Conservation (phyloP, 148 eudicot genomes). For the Vaccinium darrowii region DNA sequence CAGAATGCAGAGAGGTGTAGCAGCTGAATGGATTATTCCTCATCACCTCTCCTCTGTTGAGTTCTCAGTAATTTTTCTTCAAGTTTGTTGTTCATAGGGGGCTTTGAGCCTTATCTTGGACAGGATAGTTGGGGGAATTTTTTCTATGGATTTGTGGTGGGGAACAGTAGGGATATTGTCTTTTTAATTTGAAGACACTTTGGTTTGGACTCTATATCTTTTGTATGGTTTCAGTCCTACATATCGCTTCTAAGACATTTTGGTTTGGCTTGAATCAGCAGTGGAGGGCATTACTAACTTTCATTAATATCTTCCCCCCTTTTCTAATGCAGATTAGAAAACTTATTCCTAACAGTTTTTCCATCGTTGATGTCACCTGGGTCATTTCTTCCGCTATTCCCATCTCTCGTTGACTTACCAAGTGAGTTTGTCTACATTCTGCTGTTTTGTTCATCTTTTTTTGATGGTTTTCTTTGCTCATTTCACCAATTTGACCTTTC, state of each 20-base stretch:
- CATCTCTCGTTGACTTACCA: conserved; percentile 84
- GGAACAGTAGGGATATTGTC: not conserved
- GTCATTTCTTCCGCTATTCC: conserved; percentile 82
- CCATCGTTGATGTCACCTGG: conserved; percentile 81
- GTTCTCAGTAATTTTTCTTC: not conserved
- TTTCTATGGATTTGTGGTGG: not conserved
- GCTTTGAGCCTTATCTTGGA: not conserved
- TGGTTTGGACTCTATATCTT: too few relatives aligned
- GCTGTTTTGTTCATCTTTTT: not conserved
- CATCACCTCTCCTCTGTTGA: not conserved
- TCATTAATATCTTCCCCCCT: not conserved
- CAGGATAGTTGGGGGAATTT: not conserved
- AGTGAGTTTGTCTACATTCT: conserved; percentile 44
- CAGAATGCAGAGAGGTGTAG: not conserved
- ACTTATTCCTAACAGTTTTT: conserved; percentile 61
- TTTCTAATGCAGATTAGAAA: conserved; percentile 56
- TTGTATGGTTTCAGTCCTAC: not conserved
- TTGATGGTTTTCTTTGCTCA: not conserved
- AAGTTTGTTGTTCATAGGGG: not conserved
- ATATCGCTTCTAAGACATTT: not conserved
- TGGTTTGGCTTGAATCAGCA: not conserved
- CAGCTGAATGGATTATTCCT: not conserved
- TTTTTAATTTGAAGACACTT: too few relatives aligned
- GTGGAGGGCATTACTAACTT: conserved; percentile 5
- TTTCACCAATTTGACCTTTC: not conserved